Evolutionary conservation across 306 rosid species (phyloP).

Genomic region (Urtica urens): DNA sequence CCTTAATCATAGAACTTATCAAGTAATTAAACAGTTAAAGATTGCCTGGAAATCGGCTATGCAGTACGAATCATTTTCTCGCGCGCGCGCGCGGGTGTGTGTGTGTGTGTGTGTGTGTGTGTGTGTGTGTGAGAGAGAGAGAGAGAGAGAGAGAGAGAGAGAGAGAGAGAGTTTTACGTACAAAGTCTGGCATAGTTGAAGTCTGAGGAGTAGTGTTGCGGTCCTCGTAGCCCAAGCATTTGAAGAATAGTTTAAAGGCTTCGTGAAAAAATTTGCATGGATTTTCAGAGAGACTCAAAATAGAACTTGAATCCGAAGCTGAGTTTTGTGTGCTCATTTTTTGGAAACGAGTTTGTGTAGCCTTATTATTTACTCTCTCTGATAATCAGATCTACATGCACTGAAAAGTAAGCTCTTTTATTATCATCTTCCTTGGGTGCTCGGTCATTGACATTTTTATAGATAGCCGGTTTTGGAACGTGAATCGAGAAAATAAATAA

Average conservation of each 20-base stretch:
- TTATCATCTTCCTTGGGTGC: too few species aligned
- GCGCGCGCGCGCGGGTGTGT: not conserved
- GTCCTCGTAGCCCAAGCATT: not conserved
- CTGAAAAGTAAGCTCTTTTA: too few species aligned
- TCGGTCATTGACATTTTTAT: too few species aligned
- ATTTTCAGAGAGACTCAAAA: not conserved
- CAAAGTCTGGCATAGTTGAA: not conserved
- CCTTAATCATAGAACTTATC: too few species aligned
- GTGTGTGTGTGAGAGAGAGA: not conserved
- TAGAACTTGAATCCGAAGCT: not conserved
- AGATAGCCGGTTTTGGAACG: too few species aligned
- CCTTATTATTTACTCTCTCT: too few species aligned
- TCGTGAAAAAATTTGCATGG: not conserved
- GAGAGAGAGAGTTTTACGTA: not conserved
- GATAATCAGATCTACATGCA: too few species aligned
- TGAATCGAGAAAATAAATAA: too few species aligned
- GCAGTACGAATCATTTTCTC: not conserved
- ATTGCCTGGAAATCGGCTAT: too few species aligned
- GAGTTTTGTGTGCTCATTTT: not conserved
- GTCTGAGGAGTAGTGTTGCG: not conserved
- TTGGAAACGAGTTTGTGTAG: too few species aligned
- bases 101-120: too few species aligned
- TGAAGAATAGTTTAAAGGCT: not conserved
- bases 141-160: not conserved
- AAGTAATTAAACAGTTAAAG: too few species aligned